Percentiles rank a stretch among this genome's conserved stretches.
phyloP scores from a whole-genome alignment of 148 eudicot species.

The Fagopyrum tataricum region DNA sequence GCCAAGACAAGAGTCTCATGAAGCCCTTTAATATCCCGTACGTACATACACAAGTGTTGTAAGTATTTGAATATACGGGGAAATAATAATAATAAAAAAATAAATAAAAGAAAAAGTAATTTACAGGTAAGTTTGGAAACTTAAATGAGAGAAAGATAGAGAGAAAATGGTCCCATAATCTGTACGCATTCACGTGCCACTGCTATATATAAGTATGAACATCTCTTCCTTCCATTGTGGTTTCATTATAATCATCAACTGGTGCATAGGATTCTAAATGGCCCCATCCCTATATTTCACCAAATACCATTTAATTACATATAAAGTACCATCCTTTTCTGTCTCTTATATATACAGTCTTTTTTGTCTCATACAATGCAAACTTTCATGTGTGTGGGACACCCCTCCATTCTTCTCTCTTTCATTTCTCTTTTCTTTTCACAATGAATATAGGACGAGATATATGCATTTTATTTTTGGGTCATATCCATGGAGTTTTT shows the following conservation, averaged over 20 bases:
- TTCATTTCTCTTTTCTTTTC: not conserved
- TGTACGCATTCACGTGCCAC: conserved; percentile 86
- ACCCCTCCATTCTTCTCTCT: not conserved
- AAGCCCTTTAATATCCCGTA: too few relatives aligned
- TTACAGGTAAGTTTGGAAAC: not conserved
- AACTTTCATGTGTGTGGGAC: not conserved
- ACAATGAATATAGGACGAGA: not conserved
- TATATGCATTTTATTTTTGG: not conserved
- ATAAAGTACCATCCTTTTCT: not conserved
- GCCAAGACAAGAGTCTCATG: too few relatives aligned
- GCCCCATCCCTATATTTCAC: conserved; percentile 3
- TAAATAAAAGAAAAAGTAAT: not conserved
- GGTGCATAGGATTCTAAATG: conserved; percentile 49
- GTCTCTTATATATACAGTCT: not conserved
- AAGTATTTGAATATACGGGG: too few relatives aligned
- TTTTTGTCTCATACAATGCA: conserved; percentile 1
- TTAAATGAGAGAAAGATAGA: not conserved
- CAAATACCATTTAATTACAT: not conserved
- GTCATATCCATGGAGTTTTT: too few relatives aligned
- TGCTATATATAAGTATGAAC: conserved; percentile 8
- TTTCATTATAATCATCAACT: conserved; percentile 33
- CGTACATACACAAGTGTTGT: too few relatives aligned
- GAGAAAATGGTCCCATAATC: conserved; percentile 34
- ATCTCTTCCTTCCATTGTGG: conserved; percentile 19
- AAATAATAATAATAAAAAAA: not conserved